Base-by-base conservation (phyloP, 768 basidiomycete species). In the Dendrothele bispora region DNA sequence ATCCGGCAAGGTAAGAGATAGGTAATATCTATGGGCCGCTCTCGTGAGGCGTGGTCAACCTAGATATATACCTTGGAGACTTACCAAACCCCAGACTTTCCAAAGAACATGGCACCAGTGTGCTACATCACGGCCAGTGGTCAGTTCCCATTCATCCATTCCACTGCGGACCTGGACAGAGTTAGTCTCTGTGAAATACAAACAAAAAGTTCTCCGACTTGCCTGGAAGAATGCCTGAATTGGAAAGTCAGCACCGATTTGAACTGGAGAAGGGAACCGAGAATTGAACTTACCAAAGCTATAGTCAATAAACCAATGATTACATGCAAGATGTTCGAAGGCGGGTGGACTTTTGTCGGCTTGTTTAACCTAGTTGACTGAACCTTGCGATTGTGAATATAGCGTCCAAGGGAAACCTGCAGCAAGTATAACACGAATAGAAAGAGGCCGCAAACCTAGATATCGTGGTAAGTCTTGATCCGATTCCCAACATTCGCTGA, bases 281-380 rank as follows among this genome's bases (percentile, higher is more conserved):
- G 22, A 24, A 44, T 7, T n/a, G 21, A n/a, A 34, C 43, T 8
- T 44, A 44, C 43, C 26, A 24, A 29, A 35, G 30, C 73, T 3
- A 80, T 54, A 3, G 57, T 64, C 44, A 86, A 68, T 24, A 84
- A 51, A 1, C 84, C 86, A 0, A 82, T 55, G 7, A 65, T 54
- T 35, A 80, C 76, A 53, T 88, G 86, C 7, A 78, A 37, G 51
- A 82, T 70, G 57, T 86, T 84, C 2, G 67, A 67, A 14, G 74
- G 73, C 18, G 79, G 83, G 43, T 79, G 82, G 15, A 62, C 62
- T 8, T 53, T 49, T 22, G 17, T 60, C 58, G 39, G 61, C 45
- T 55, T 49, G 25, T 56, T 60, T n/a, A n/a, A n/a, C n/a, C 43
- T 20, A 30, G 32, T 44, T n/a, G 43, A 24, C 24, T 59, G 64